Evolutionary conservation across 345 rosid species (phyloP).

Genomic region (Bruguiera sexangula): DNA sequence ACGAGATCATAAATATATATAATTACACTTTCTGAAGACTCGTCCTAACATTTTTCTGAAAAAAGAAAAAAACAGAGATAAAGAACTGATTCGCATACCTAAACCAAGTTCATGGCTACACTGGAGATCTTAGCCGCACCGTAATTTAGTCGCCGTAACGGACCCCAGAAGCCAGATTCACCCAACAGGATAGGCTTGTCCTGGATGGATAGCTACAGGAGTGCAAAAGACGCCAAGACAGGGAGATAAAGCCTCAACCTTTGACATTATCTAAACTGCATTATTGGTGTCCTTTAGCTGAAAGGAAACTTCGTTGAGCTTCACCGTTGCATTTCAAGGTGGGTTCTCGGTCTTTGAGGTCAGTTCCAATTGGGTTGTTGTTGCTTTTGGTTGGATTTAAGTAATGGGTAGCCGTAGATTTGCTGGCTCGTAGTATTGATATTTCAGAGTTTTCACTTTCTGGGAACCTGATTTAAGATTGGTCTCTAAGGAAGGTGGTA

Average conservation of each 20-base stretch:
- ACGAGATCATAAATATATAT: too few relatives aligned
- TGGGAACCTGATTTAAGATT: slow-evolving; percentile 6
- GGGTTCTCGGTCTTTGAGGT: slow-evolving; percentile 17
- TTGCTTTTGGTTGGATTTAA: slow-evolving; percentile 17
- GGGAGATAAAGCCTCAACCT: not conserved
- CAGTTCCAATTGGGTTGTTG: slow-evolving; percentile 26
- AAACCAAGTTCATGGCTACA: not conserved
- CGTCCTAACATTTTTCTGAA: not conserved
- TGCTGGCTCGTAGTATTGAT: not conserved
- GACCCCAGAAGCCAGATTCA: too few relatives aligned
- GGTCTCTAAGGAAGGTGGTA: too few relatives aligned
- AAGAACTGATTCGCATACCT: slow-evolving; percentile 3
- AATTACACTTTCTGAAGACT: too few relatives aligned
- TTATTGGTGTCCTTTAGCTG: slow-evolving; percentile 14
- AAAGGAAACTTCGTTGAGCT: slow-evolving; percentile 26
- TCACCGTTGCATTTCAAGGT: slow-evolving; percentile 8
- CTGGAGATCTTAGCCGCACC: not conserved
- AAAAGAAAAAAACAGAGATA: not conserved
- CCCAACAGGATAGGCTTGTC: slow-evolving; percentile 5
- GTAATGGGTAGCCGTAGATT: slow-evolving; percentile 7
- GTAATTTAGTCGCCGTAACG: not conserved
- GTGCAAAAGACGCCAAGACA: slow-evolving; percentile 7
- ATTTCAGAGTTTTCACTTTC: not conserved
- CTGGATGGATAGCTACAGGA: slow-evolving; percentile 8
- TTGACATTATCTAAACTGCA: slow-evolving; percentile 4